A percentile compares a stretch with the other conserved stretches of the same genome.
Evolutionary conservation across 2,329 filamentous ascomycete species (phyloP).

Genomic region (Fusarium denticulatum): DNA sequence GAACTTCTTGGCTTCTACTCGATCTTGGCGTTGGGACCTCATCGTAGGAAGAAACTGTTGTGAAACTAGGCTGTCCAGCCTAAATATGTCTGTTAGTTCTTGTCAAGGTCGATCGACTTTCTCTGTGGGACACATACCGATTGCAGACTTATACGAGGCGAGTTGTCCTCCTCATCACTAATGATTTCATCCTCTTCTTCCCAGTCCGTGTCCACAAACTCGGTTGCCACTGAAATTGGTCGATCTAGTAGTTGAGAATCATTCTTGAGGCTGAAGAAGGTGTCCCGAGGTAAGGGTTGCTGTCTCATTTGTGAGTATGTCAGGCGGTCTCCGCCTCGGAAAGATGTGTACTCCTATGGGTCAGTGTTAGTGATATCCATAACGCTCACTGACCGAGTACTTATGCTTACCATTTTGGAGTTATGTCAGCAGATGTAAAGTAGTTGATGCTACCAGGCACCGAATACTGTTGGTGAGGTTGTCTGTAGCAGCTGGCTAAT

Average conservation of each 20-base stretch:
- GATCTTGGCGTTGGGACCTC: constrained; percentile 83
- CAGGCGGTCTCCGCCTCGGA: constrained; percentile 49
- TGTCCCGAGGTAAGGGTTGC: constrained; percentile 61
- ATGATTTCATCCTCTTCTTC: constrained; percentile 73
- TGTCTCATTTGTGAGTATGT: constrained; percentile 63
- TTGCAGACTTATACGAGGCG: constrained; percentile 73
- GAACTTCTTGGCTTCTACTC: constrained; percentile 67
- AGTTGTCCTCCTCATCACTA: constrained; percentile 71
- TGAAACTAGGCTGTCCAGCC: constrained; percentile 79
- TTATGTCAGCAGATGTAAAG: constrained; percentile 4
- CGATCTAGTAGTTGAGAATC: constrained; percentile 59
- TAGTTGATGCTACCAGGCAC: constrained; percentile 29
- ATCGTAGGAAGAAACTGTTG: constrained; percentile 87
- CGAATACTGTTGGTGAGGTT: constrained; percentile 26
- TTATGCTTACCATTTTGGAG: constrained; percentile 49
- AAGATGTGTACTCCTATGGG: constrained; percentile 50
- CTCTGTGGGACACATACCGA: constrained; percentile 66
- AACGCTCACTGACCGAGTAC: not conserved
- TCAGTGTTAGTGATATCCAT: constrained; percentile 1
- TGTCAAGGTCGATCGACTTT: not conserved
- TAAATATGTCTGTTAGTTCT: constrained; percentile 49
- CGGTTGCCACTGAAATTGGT: constrained; percentile 76
- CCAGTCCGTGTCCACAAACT: constrained; percentile 81
- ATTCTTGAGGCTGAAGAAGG: constrained; percentile 69
- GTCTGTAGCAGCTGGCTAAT: constrained; percentile 29